These are phyloP conservation scores for Podaxis sp. DNA, from an alignment of 768 basidiomycete species.

Conservation along the genomic window DNA sequence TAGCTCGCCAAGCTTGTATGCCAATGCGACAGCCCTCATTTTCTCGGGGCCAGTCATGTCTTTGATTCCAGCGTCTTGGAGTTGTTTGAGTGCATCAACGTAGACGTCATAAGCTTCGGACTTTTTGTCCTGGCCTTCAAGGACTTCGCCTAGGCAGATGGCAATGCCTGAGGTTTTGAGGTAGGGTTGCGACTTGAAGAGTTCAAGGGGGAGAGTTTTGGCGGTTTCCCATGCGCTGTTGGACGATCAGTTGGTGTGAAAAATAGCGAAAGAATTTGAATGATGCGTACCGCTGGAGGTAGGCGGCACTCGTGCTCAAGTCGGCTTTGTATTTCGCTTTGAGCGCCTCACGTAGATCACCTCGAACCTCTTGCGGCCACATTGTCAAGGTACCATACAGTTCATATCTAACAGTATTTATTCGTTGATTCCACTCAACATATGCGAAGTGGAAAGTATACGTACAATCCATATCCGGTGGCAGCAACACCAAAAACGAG, in stretches of 20 bases:
- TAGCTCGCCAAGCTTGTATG: constrained; percentile 44
- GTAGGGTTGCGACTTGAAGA: constrained; percentile 46
- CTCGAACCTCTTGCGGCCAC: constrained; percentile 66
- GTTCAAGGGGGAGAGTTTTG: constrained; percentile 38
- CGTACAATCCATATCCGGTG: constrained; percentile 36
- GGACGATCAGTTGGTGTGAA: constrained; percentile 14
- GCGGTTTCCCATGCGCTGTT: constrained; percentile 32
- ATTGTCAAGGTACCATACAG: constrained; percentile 57
- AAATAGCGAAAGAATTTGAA: not conserved
- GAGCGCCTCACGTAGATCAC: constrained; percentile 65
- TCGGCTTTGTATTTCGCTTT: constrained; percentile 62
- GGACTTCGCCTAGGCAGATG: constrained; percentile 55
- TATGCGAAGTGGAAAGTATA: not conserved
- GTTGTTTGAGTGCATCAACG: constrained; percentile 30
- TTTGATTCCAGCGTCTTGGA: constrained; percentile 28
- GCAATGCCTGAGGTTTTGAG: constrained; percentile 72
- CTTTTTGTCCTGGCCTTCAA: constrained; percentile 41
- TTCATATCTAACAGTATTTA: constrained; percentile 23
- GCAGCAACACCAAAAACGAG: constrained; percentile 30
- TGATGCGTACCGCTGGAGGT: constrained; percentile 49
- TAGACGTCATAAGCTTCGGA: constrained; percentile 40
- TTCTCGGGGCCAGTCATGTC: constrained; percentile 21
- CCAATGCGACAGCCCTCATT: constrained; percentile 15
- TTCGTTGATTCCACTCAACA: not conserved
- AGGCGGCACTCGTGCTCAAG: constrained; percentile 47